Percentiles rank a stretch among this genome's conserved stretches.
Evolutionary conservation across 2,329 filamentous ascomycete species (phyloP).

Genomic region (Xylaria multiplex): DNA sequence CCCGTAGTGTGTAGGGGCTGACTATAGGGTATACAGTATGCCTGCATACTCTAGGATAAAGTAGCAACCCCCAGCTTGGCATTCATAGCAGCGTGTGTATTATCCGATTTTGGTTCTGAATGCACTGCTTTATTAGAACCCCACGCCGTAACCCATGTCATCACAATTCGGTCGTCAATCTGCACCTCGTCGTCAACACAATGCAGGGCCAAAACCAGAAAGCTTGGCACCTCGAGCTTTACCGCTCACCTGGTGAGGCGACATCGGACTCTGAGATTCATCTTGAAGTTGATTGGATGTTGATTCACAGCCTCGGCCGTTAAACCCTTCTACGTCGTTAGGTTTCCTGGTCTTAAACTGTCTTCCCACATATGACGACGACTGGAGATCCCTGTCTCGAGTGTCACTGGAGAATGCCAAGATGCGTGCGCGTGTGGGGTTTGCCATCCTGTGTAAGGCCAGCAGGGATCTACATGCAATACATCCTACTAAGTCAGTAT

Average conservation of each 20-base stretch:
- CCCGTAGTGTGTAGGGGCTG: neutral
- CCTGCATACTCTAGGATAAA: slow-evolving; percentile 2
- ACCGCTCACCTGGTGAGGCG: slow-evolving; percentile 37
- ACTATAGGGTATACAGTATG: slow-evolving; percentile 9
- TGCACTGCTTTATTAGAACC: slow-evolving; percentile 18
- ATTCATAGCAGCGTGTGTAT: neutral
- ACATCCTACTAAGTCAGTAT: neutral
- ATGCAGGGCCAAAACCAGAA: slow-evolving; percentile 26
- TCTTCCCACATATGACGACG: slow-evolving; percentile 33
- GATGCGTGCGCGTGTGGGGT: slow-evolving; percentile 44
- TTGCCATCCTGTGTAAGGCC: slow-evolving; percentile 7
- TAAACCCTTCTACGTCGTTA: slow-evolving; percentile 30
- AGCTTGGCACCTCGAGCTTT: slow-evolving; percentile 31
- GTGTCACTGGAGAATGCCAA: slow-evolving; percentile 33
- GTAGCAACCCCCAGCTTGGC: neutral
- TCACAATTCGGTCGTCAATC: slow-evolving; percentile 28
- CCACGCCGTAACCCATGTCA: slow-evolving; percentile 33
- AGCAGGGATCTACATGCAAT: slow-evolving; percentile 28
- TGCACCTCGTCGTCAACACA: slow-evolving; percentile 27
- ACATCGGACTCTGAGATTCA: slow-evolving; percentile 42
- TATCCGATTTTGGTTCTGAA: slow-evolving; percentile 2
- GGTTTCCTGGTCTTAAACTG: slow-evolving; percentile 30
- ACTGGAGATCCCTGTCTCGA: slow-evolving; percentile 37
- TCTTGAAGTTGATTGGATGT: slow-evolving; percentile 41
- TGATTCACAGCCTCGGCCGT: slow-evolving; percentile 37